These are phyloP conservation scores for Cyclotella baltica DNA, from an alignment of 108 stramenopile species.

Conservation along the genomic window DNA sequence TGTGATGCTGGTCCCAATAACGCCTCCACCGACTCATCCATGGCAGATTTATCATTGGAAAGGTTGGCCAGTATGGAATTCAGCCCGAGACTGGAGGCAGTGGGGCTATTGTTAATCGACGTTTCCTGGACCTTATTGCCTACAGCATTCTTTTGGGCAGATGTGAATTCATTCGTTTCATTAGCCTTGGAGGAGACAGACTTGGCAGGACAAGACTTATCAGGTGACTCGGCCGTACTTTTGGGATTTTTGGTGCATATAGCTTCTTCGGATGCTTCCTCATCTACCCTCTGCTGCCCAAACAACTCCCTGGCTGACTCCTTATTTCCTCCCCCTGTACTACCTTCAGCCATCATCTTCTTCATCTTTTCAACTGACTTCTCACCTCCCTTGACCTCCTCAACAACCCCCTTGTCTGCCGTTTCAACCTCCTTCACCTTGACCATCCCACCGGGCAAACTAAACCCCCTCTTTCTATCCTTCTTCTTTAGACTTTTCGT, in stretches of 20 bases:
- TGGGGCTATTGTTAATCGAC: background rate
- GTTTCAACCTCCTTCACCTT: background rate
- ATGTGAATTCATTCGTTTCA: background rate
- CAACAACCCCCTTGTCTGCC: no score
- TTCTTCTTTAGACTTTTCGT: conserved; percentile 41
- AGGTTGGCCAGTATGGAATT: background rate
- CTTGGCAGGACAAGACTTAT: no score
- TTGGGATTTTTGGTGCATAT: background rate
- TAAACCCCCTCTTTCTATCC: conserved; percentile 16
- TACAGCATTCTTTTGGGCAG: background rate
- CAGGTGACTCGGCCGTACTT: background rate
- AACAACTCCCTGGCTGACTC: background rate
- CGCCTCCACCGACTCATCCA: background rate
- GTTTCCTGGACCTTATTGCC: background rate
- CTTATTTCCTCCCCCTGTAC: background rate
- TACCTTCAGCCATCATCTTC: background rate
- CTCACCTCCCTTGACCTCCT: no score
- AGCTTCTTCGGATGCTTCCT: no score
- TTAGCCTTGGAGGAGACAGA: background rate
- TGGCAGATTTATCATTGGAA: background rate
- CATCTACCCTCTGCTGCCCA: background rate
- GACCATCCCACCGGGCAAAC: conserved; percentile 22
- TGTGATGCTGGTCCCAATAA: background rate
- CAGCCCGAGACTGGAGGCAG: background rate
- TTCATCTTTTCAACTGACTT: background rate